A percentile compares a stretch with the other conserved stretches of the same genome.
phyloP scores from a whole-genome alignment of 257 asterid genomes.

The Salvia hispanica region DNA sequence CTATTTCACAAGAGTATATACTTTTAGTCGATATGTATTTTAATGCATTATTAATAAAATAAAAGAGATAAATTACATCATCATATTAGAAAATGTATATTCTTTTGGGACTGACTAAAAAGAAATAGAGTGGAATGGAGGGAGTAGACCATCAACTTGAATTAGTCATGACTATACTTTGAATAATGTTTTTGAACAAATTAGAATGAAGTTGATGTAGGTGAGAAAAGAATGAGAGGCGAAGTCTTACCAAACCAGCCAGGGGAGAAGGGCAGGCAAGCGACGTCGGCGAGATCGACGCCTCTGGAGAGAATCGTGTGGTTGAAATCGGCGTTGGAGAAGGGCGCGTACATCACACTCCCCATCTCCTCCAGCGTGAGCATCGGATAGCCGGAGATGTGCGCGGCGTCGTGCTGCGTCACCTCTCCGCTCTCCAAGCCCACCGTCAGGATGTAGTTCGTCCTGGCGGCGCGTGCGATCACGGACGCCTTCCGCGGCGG shows the following conservation, averaged over 20 bases:
- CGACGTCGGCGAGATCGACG: slow-evolving; percentile 44
- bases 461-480: slow-evolving; percentile 51
- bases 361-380: slow-evolving; percentile 56
- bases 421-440: slow-evolving; percentile 56
- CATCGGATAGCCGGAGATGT: slow-evolving; percentile 58
- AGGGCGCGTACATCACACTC: slow-evolving; percentile 42
- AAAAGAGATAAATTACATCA: no score
- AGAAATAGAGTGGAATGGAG: no score
- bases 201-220: no score
- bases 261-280: slow-evolving; percentile 68
- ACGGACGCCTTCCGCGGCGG: slow-evolving; percentile 63
- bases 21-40: no score
- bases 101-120: no score
- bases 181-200: not conserved
- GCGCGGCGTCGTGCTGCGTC: slow-evolving; percentile 45
- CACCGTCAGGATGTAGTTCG: slow-evolving; percentile 58
- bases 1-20: no score
- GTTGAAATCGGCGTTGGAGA: slow-evolving; percentile 53
- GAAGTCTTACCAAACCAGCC: slow-evolving; percentile 68
- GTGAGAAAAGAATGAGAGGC: not conserved
- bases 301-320: slow-evolving; percentile 57
- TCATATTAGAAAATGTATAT: no score
- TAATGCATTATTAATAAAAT: no score
- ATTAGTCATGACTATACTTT: no score
- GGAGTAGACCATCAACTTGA: no score